Evolutionary conservation across 1,284 basidiomycete genomes (phyloP), one percentile per base, ranked within the genome.

Genomic region (Porogramme epimiltina): DNA sequence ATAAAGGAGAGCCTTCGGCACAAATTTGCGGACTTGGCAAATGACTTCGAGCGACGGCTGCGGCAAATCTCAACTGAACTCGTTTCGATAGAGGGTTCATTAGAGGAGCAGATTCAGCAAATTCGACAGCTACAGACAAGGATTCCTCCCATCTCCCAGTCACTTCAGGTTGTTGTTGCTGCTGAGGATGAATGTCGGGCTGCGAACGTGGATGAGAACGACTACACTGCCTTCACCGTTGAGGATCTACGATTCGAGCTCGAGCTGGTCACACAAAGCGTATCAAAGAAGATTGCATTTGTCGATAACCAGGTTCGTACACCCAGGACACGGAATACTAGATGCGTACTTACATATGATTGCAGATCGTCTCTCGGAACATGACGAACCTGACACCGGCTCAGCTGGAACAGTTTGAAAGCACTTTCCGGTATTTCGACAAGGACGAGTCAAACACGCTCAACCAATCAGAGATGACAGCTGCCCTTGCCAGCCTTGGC

Each of bases 181-280:
- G 87, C 82, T 1, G 92, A 96, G 62, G 76, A 79, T 9, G 89
- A 89, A 50, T 98, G 95, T 66, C 73, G 74, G 3, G 85, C 87
- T n/a, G 95, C 95, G 18, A 98, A 95, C 61, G 89, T 98, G 3
- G 96, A 98, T 66, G 96, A 98, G 70, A 98, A 98, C 68, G 95
- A 98, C 68, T 93, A 97, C 65, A 98, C 95, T 0, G 84, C 96
- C 15, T 91, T 95, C 64, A 95, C 91, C 1, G 83, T 82, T 59
- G 91, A 95, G 66, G 96, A 98, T 69, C 79, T 98, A 20, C 84
- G 87, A 53, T 97, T 95, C 61, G 96, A 98, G 72, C 79, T 95
- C 2, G 89, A 91, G 66, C 77, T 95, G 13, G 80, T 97, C 10
- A 81, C 84, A 45, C 89, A 90, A 57, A 89, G 86, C 39, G 81